Evolutionary conservation across 202 grass and related monocot genomes (phyloP), one percentile per base, ranked within the genome.

Genomic region (Panicum virgatum): DNA sequence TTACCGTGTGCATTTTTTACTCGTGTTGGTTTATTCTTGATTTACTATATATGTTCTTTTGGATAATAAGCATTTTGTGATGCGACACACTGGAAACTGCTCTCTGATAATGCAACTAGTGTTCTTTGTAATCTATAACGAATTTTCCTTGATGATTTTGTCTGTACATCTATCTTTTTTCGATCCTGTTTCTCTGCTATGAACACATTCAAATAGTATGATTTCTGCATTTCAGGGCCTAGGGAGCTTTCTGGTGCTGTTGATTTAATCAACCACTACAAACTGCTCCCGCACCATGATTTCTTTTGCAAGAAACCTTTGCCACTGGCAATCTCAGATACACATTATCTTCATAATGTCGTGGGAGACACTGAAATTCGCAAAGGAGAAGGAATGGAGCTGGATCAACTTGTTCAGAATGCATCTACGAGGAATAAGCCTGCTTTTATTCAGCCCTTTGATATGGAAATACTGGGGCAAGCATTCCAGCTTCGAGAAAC

Each of bases 311-410:
- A 92, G 83, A 90, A 67, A 76, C 57, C 85, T 73, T 80, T 97
- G 83, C 91, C 91, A 29, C 15, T 87, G 66, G 90, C 94, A 48
- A 97, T 97, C 43, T 91, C 82, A 69, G 94, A 94, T 78, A 92
- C 94, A 27, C 89, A 92, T 74, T 97, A 97, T 79, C 87, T 97
- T 84, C 89, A 88, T 57, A 97, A 92, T 88, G 89, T 94, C 58
- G 91, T 85, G 53, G 94, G 94, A 15, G 91, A 97, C 47, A 97
- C 84, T 51, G 94, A 97, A 83, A 97, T 97, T 64, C 81, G 89
- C 58, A 97, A 87, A 90, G 94, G 94, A 66, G 94, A 97, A 84
- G 94, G 94, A 66, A 97, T 97, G 94, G 91, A 97, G 87, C 80
- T 97, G 39, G 91, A 97, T 48, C 94, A 97, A 62, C 84, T 97